A percentile compares a stretch with the other conserved stretches of the same genome.
Evolutionary conservation across 495 filamentous ascomycete species (phyloP).

Genomic region (Xylaria scruposa): DNA sequence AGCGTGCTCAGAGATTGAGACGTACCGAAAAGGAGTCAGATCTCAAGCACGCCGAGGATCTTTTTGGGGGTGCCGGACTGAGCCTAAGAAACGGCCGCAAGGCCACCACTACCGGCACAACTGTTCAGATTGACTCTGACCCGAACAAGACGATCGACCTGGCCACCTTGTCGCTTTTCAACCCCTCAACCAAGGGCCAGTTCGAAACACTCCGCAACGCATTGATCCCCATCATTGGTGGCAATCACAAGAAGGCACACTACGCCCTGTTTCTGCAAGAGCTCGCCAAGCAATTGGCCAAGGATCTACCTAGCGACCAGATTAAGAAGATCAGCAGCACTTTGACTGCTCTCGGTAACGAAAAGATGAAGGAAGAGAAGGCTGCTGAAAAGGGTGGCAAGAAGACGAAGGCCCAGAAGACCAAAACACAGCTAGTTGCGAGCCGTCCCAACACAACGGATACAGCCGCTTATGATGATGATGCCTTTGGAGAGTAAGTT

Average conservation of each 20-base stretch:
- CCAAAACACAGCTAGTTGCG: conserved; percentile 82
- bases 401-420: conserved; percentile 95
- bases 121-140: conserved; percentile 72
- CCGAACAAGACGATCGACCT: conserved; percentile 83
- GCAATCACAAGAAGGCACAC: conserved; percentile 84
- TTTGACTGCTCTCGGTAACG: conserved; percentile 85
- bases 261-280: conserved; percentile 90
- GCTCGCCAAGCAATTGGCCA: conserved; percentile 83
- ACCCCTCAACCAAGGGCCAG: conserved; percentile 83
- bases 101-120: conserved; percentile 60
- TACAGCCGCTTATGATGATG: conserved; percentile 73
- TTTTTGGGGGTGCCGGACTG: conserved; percentile 82
- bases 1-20: conserved; percentile 73
- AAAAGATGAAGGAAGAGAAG: conserved; percentile 99
- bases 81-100: conserved; percentile 65
- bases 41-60: conserved; percentile 87
- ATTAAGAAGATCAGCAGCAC: conserved; percentile 92
- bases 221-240: conserved; percentile 74
- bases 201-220: conserved; percentile 77
- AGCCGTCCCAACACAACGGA: conserved; percentile 73
- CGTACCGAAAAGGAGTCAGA: conserved; percentile 86
- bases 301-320: conserved; percentile 87
- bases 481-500: conserved; percentile 79
- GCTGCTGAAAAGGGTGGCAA: conserved; percentile 90
- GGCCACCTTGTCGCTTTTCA: conserved; percentile 79